phyloP scores from a whole-genome alignment of 169 alveolate species.

The Cytauxzoon felis region DNA sequence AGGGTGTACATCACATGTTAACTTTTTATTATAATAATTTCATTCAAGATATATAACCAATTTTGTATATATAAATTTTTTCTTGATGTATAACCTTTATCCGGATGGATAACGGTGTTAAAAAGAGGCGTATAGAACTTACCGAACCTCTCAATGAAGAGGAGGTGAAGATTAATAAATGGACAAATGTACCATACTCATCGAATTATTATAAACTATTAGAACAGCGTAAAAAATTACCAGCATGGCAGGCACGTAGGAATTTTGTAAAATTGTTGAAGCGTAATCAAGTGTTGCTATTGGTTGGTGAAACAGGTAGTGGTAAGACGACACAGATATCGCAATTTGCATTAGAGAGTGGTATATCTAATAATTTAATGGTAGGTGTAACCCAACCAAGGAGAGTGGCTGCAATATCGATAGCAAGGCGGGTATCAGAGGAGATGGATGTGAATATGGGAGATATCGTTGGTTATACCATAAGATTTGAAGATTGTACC shows the following conservation, averaged over 20 bases:
- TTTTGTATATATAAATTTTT: no score
- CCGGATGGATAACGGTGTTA: neutral
- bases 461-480: constrained; percentile 95
- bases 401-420: constrained; percentile 99
- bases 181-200: constrained; percentile 57
- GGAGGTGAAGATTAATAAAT: constrained; percentile 16
- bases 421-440: constrained; percentile 97
- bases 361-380: constrained; percentile 74
- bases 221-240: constrained; percentile 77
- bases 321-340: constrained; percentile 99
- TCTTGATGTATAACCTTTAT: no score
- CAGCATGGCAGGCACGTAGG: constrained; percentile 85
- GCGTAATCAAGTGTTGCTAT: constrained; percentile 69
- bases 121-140: neutral
- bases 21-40: neutral
- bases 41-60: no score
- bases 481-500: constrained; percentile 95
- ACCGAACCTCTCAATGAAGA: constrained; percentile 7
- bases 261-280: constrained; percentile 78
- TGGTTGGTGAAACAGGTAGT: constrained; percentile 97
- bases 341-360: constrained; percentile 88
- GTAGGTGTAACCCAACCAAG: constrained; percentile 99
- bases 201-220: constrained; percentile 73
- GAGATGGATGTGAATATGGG: constrained; percentile 95
- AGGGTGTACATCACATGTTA: neutral